Evolutionary conservation across 2,329 filamentous ascomycete species (phyloP), one percentile per base, ranked within the genome.

Genomic region (Tolypocladium sp.): DNA sequence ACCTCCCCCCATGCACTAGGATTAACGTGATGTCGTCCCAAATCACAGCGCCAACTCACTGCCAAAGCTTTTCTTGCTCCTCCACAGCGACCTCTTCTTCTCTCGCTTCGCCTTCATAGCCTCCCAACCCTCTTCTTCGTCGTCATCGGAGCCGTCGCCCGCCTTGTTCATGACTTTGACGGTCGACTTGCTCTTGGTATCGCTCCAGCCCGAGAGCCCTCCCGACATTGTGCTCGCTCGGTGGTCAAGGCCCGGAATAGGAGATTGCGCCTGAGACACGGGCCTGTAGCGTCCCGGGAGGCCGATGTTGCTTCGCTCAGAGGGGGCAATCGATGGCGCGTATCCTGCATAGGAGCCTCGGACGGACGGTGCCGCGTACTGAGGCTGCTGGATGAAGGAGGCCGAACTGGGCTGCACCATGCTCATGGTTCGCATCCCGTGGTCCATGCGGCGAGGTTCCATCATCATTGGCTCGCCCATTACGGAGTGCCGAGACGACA

Each of bases 241-340:
- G 66, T 72, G 66, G 63, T 71, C 7, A 5, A 53, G 70, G 60
- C 58, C 64, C 56, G 65, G 63, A 25, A 62, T 69, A 63, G 52
- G 74, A 67, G 59, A 66, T 0, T 66, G 66, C 8, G 77, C 77
- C 49, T 88, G 87, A 0, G 90, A 92, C 1, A 97, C 93, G 1
- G 94, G 92, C 53, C 94, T 85, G 75, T 99, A 99, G 52, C 94
- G 86, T 38, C 91, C 88, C 10, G 94, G 92, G 57, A 96, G 82
- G 20, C 94, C 94, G 62, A 97, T 79, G 71, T 95, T 97, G 79
- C 92, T 97, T 62, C 94, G 88, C 76, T 97, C 94, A 6, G 91
- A 96, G 1, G 94, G 94, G 2, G 94, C 93, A 65, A 99, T 96
- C 1, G 93, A 97, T 1, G 92, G 86, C 1, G 92, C 83, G 73